phyloP scores from a whole-genome alignment of 768 basidiomycete species.

The Panaeolus cyanescens region DNA sequence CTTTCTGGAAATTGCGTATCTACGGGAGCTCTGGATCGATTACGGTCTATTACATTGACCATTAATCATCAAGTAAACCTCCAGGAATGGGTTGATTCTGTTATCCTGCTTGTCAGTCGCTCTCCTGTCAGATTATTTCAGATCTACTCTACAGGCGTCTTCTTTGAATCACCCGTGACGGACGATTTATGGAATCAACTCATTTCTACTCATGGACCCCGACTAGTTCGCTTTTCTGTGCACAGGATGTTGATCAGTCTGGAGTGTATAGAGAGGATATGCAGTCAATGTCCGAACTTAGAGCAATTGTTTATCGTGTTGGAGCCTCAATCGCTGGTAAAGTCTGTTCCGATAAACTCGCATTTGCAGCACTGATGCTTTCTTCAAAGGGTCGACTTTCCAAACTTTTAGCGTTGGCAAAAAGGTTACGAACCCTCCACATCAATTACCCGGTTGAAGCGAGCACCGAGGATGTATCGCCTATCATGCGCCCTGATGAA shows the following conservation, averaged over 20 bases:
- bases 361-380: neutral
- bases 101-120: slow-evolving; percentile 41
- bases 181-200: slow-evolving; percentile 55
- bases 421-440: slow-evolving; percentile 56
- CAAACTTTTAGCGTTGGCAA: slow-evolving; percentile 43
- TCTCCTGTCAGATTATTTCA: slow-evolving; percentile 63
- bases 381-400: slow-evolving; percentile 39
- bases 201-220: slow-evolving; percentile 48
- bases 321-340: slow-evolving; percentile 49
- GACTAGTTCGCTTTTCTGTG: slow-evolving; percentile 60
- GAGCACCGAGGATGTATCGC: slow-evolving; percentile 22
- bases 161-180: slow-evolving; percentile 38
- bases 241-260: slow-evolving; percentile 62
- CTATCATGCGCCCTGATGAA: slow-evolving; percentile 32
- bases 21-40: slow-evolving; percentile 36
- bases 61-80: slow-evolving; percentile 37
- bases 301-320: slow-evolving; percentile 68
- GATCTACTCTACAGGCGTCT: slow-evolving; percentile 54
- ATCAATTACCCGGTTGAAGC: slow-evolving; percentile 50
- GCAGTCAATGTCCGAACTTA: slow-evolving; percentile 50
- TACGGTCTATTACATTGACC: slow-evolving; percentile 63
- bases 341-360: slow-evolving; percentile 8
- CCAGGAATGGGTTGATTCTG: slow-evolving; percentile 45
- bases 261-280: slow-evolving; percentile 53
- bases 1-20: slow-evolving; percentile 43